Conservation (phyloP, 352 stramenopile species). For the Pythium periplocum region DNA sequence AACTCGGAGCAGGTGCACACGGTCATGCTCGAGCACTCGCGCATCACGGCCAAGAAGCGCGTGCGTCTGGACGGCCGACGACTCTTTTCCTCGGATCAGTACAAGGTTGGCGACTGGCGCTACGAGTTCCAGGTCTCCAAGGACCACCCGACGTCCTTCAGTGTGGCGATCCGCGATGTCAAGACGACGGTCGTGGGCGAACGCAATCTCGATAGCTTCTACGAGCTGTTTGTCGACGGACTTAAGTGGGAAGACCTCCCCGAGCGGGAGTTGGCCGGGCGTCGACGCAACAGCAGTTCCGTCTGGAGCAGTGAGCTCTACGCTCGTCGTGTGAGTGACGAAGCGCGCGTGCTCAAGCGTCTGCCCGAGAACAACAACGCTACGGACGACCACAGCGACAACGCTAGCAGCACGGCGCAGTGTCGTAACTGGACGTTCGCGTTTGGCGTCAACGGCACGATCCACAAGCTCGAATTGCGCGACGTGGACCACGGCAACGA, state of each 20-base stretch:
- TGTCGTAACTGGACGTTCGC: slow-evolving; percentile 78
- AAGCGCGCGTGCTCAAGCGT: slow-evolving; percentile 31
- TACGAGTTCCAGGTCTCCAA: slow-evolving; percentile 64
- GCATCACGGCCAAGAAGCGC: slow-evolving; percentile 78
- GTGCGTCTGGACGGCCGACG: slow-evolving; percentile 74
- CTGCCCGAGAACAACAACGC: slow-evolving; percentile 15
- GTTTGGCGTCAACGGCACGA: slow-evolving; percentile 63
- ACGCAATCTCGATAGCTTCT: slow-evolving; percentile 59
- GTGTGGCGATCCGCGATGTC: slow-evolving; percentile 68
- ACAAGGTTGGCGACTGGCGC: slow-evolving; percentile 60
- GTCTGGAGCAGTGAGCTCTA: slow-evolving; percentile 83
- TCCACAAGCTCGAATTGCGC: slow-evolving; percentile 75
- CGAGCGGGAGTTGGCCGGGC: slow-evolving; percentile 38
- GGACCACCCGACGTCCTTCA: slow-evolving; percentile 32
- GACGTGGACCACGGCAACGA: slow-evolving; percentile 65
- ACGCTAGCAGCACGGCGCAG: slow-evolving; percentile 29
- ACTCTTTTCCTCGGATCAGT: slow-evolving; percentile 68
- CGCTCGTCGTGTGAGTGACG: slow-evolving; percentile 59
- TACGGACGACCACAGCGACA: slow-evolving; percentile 6
- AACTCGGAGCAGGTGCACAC: slow-evolving; percentile 77
- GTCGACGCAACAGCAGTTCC: slow-evolving; percentile 20
- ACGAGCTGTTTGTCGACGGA: slow-evolving; percentile 64
- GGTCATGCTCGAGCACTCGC: slow-evolving; percentile 80
- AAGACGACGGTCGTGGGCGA: slow-evolving; percentile 69
- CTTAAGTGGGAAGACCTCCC: slow-evolving; percentile 59